Base-by-base conservation (phyloP, 2,329 filamentous ascomycete species). In the Aspergillus hiratsukae region DNA sequence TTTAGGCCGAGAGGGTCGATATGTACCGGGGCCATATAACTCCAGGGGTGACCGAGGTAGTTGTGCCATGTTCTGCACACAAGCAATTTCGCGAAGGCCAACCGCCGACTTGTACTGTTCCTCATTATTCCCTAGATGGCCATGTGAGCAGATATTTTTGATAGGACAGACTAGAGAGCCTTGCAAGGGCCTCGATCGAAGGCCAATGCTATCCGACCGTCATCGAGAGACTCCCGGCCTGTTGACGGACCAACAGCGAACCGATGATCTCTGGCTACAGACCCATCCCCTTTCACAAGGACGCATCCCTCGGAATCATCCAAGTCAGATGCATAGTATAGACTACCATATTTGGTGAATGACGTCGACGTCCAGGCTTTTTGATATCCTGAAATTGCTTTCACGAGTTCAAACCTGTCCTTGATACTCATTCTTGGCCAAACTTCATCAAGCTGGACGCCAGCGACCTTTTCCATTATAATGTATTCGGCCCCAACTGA, bases 171-270 rank as follows among this genome's bases (percentile, higher is more conserved):
- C 23, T 51, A 17, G 2, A 46, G 19, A 11, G 25, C 5, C 53
- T 43, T 61, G 58, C 54, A 60, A n/a, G 60, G 56, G 37, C 60
- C 54, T 51, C 54, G 10, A 55, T 62, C 52, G 31, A 58, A 56
- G 3, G 55, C 50, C 21, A 60, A 25, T 19, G 5, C 48, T 17
- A 56, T 64, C 58, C 72, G 66, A 5, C 68, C 67, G 50, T 69
- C 57, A 54, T 76, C 71, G 37, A 68, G 54, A 49, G 56, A 69
- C 51, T 69, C 64, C 46, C 72, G 66, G 37, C 65, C 68, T 50
- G 65, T 69, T 23, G 70, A 67, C 3, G 71, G 75, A 9, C 75
- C 76, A 50, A 78, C 58, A 23, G 67, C 64, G 58, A 75, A 77
- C n/a, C 55, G 57, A 45, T 55, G 40, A 48, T 71, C 55, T 50